Evolutionary conservation across 2,329 filamentous ascomycete species (phyloP).

Genomic region (Chaetomiaceae sp.): DNA sequence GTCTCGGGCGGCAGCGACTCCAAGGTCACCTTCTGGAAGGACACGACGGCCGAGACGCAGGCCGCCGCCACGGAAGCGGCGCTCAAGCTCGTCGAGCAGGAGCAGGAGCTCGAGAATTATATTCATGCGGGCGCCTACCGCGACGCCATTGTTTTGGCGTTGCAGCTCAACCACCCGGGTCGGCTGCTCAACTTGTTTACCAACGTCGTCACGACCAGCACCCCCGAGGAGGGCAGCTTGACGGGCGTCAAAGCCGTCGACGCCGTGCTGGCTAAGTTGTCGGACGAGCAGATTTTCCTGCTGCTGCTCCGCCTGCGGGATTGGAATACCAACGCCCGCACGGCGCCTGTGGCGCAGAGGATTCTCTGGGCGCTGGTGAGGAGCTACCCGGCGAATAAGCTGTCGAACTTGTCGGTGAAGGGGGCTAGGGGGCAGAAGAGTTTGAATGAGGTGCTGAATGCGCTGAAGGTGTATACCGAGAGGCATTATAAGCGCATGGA

Average conservation of each 20-base stretch:
- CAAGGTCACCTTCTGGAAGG: constrained; percentile 91
- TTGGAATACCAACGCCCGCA: constrained; percentile 96
- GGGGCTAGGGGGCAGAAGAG: constrained; percentile 57
- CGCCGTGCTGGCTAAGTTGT: constrained; percentile 71
- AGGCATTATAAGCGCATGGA: constrained; percentile 87
- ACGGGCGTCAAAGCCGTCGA: constrained; percentile 70
- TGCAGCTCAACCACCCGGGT: constrained; percentile 91
- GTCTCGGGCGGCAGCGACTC: constrained; percentile 91
- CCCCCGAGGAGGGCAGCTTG: constrained; percentile 58
- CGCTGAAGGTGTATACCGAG: constrained; percentile 86
- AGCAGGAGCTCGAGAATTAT: constrained; percentile 90
- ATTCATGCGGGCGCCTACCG: constrained; percentile 84
- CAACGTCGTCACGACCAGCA: constrained; percentile 62
- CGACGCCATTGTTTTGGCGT: constrained; percentile 84
- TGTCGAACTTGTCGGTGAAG: constrained; percentile 65
- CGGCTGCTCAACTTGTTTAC: constrained; percentile 81
- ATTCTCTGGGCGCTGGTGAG: constrained; percentile 76
- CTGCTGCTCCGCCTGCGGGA: constrained; percentile 80
- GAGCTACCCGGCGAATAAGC: constrained; percentile 72
- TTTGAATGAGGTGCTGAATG: constrained; percentile 79
- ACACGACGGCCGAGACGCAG: constrained; percentile 79
- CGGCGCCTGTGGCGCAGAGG: constrained; percentile 77
- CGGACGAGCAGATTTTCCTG: constrained; percentile 79
- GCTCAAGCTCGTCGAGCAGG: constrained; percentile 77
- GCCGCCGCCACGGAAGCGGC: constrained; percentile 68